phyloP scores from a whole-genome alignment of 2,329 filamentous ascomycete species.

The Cadophora luteo-olivacea region DNA sequence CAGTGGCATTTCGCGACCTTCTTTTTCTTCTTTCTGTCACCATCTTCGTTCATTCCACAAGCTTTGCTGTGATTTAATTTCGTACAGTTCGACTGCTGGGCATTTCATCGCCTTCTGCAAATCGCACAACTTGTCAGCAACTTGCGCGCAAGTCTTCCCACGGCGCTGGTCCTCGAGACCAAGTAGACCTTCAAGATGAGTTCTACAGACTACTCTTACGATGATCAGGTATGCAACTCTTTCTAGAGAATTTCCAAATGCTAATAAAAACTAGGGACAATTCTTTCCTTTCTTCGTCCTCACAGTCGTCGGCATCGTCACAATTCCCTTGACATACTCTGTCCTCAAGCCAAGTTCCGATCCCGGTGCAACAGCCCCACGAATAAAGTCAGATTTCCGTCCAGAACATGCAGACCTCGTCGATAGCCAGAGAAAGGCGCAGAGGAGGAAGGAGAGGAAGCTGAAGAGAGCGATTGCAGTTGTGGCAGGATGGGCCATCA shows the following conservation, averaged over 20 bases:
- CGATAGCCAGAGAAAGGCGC: constrained; percentile 79
- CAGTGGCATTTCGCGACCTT: constrained; percentile 26
- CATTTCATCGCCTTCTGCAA: constrained; percentile 6
- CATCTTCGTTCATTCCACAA: constrained; percentile 6
- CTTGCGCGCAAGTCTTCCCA: constrained; percentile 37
- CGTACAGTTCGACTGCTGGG: not conserved
- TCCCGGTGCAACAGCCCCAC: constrained; percentile 79
- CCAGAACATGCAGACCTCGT: constrained; percentile 86
- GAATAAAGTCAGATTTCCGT: constrained; percentile 82
- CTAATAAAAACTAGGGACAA: constrained; percentile 68
- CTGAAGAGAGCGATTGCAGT: constrained; percentile 84
- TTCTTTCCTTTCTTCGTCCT: constrained; percentile 99
- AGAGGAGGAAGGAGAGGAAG: constrained; percentile 88
- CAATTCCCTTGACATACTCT: constrained; percentile 87
- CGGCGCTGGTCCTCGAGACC: constrained; percentile 36
- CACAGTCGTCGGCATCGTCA: constrained; percentile 86
- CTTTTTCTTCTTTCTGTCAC: constrained; percentile 27
- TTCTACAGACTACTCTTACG: constrained; percentile 89
- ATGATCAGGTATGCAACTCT: constrained; percentile 73
- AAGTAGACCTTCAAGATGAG: constrained; percentile 43
- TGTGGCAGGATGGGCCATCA: constrained; percentile 78
- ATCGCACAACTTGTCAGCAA: constrained; percentile 1
- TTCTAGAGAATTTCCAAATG: not conserved
- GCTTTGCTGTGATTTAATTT: constrained; percentile 1
- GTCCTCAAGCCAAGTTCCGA: constrained; percentile 80